Evolutionary conservation across 106 monocot genomes (phyloP).

Genomic region (Allium sativum): DNA sequence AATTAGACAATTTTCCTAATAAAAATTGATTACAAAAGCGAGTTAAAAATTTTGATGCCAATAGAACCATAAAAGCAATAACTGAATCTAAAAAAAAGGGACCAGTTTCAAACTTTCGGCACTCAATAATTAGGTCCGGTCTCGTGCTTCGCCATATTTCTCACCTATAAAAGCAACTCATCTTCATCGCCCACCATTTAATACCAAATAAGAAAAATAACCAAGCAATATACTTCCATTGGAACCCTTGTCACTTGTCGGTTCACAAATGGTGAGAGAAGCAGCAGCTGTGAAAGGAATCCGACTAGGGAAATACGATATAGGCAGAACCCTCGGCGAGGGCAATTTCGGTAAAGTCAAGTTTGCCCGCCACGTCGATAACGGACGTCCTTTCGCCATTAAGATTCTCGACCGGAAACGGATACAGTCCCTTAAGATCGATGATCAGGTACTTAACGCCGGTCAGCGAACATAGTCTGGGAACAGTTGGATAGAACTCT

Average conservation of each 20-base stretch:
- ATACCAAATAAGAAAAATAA: background rate
- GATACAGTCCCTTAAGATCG: constrained; percentile 33
- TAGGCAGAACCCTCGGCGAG: constrained; percentile 72
- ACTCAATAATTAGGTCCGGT: background rate
- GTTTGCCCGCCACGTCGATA: constrained; percentile 37
- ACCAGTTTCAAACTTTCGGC: too few species aligned
- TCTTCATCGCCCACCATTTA: background rate
- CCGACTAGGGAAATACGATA: constrained; percentile 55
- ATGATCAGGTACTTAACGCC: constrained; percentile 34
- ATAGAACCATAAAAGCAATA: too few species aligned
- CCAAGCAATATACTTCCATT: background rate
- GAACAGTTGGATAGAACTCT: too few species aligned
- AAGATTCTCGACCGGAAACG: constrained; percentile 66
- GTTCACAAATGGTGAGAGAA: background rate
- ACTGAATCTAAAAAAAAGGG: too few species aligned
- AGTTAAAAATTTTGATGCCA: too few species aligned
- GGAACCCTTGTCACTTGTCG: background rate
- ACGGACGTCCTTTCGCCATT: constrained; percentile 54
- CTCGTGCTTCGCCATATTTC: background rate
- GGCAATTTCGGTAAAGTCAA: constrained; percentile 86
- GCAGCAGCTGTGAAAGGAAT: constrained; percentile 6
- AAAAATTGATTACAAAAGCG: too few species aligned
- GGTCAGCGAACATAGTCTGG: too few species aligned
- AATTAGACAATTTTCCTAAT: too few species aligned
- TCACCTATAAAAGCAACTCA: background rate